Evolutionary conservation across 2,329 filamentous ascomycete genomes (phyloP), one percentile per base, ranked within the genome.

Genomic region (Fusarium sp.): DNA sequence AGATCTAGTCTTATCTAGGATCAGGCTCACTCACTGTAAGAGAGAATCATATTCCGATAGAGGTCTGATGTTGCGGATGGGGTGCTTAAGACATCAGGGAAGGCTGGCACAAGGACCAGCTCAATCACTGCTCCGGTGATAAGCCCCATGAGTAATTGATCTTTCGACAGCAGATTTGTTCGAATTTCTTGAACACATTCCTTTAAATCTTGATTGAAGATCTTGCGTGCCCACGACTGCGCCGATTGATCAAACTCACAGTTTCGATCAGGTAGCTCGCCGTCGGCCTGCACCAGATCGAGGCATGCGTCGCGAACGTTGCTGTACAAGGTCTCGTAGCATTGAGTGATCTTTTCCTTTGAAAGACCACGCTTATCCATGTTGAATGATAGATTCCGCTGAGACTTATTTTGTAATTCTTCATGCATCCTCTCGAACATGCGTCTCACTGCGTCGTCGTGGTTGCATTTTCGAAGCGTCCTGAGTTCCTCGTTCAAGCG

Each of bases 121-220:
- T 54, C 55, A 19, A 60, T 26, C 9, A 60, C 21, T 2, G 42
- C 59, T 7, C 47, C 47, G 6, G 3, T 17, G 7, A 62, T 14
- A 8, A 62, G 19, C 4, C 55, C 42, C 1, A 24, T 15, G 4
- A 54, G 24, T 2, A 60, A 19, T 3, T 19, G 26, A 4, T 28
- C 21, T 9, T 17, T 39, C 3, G 31, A 28, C 10, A 54, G 14
- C 2, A 19, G 19, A 19, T 19, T 19, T 19, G 3, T 19, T 19
- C 19, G 3, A 3, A 6, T n/a, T 6, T 15, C 14, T 13, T 13
- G 4, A 10, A 39, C 10, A 11, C 22, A 47, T 3, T 2, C 3
- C 4, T 10, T 7, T 3, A 55, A 8, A 11, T 47, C 33, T 7
- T n/a, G 19, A 7, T n/a, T 55, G 22, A 39, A 47, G 7, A 19